Conservation (phyloP, 1,284 basidiomycete species). For the Pseudozyma thailandica region DNA sequence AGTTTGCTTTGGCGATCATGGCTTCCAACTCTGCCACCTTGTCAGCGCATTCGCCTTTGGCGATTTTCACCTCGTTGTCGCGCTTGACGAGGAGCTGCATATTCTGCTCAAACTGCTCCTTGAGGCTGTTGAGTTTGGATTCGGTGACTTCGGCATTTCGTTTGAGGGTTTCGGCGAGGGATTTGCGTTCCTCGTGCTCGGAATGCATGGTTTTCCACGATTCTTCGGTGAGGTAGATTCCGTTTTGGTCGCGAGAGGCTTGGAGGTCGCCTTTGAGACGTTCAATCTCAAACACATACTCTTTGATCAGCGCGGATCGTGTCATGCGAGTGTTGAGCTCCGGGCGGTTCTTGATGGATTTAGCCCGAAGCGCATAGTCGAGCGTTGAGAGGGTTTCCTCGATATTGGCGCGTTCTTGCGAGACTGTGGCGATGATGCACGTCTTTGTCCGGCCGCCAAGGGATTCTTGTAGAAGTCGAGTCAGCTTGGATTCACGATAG, state of each 20-base stretch:
- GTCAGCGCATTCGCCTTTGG: conserved; percentile 49
- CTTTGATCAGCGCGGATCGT: conserved; percentile 88
- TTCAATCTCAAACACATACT: conserved; percentile 95
- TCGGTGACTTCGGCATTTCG: conserved; percentile 60
- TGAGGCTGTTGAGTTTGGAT: conserved; percentile 59
- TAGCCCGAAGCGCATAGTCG: conserved; percentile 95
- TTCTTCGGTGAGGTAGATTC: conserved; percentile 61
- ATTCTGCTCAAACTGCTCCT: conserved; percentile 67
- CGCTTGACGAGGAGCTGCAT: conserved; percentile 63
- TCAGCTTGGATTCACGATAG: conserved; percentile 87
- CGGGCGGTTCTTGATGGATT: conserved; percentile 94
- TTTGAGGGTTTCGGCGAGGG: conserved; percentile 54
- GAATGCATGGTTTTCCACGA: conserved; percentile 57
- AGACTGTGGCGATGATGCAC: conserved; percentile 89
- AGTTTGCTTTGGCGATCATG: conserved; percentile 41
- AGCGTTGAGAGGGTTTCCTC: conserved; percentile 98
- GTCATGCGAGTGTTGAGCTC: conserved; percentile 95
- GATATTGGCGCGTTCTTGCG: conserved; percentile 74
- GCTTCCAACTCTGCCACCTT: conserved; percentile 50
- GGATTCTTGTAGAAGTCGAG: conserved; percentile 96
- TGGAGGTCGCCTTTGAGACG: conserved; percentile 89
- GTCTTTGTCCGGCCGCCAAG: conserved; percentile 98
- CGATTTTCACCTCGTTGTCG: conserved; percentile 52
- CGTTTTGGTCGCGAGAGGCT: conserved; percentile 63
- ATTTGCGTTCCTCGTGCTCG: conserved; percentile 53